phyloP scores from a whole-genome alignment of 345 rosid species.

The Acer negundo region DNA sequence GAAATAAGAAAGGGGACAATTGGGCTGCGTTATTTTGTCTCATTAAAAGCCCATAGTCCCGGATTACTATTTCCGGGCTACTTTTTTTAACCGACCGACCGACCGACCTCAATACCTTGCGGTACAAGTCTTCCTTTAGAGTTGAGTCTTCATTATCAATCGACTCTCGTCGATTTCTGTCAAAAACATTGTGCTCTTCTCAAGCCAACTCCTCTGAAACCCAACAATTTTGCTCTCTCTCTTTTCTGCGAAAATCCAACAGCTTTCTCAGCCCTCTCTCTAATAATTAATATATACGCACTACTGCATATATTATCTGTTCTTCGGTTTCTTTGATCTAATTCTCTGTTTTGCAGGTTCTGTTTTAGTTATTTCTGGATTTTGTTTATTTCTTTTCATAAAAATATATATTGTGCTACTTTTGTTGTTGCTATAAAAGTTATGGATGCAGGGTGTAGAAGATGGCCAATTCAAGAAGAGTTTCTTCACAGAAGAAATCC shows the following conservation, averaged over 20 bases:
- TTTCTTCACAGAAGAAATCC: constrained; percentile 39
- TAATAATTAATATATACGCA: no score
- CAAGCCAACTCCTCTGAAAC: not conserved
- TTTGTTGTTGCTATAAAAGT: constrained; percentile 1
- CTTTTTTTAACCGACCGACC: no score
- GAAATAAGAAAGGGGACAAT: no score
- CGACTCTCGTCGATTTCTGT: no score
- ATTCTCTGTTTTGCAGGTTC: constrained; percentile 1
- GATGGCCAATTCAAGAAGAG: constrained; percentile 49
- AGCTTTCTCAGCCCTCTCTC: not conserved
- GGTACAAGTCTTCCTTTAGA: no score
- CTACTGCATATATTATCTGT: not conserved
- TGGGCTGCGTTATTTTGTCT: no score
- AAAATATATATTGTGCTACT: not conserved
- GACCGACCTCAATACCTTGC: no score
- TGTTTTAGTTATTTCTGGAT: not conserved
- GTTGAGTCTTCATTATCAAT: no score
- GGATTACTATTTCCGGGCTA: no score
- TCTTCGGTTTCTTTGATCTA: constrained; percentile 5
- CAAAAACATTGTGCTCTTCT: not conserved
- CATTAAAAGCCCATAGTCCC: no score
- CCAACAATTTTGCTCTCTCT: not conserved
- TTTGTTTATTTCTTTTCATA: not conserved
- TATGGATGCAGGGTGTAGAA: constrained; percentile 34
- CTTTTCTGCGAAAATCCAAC: not conserved